These are phyloP conservation scores for Candida neerlandica DNA, from an alignment of 1,139 yeast species.

Conservation along the genomic window DNA sequence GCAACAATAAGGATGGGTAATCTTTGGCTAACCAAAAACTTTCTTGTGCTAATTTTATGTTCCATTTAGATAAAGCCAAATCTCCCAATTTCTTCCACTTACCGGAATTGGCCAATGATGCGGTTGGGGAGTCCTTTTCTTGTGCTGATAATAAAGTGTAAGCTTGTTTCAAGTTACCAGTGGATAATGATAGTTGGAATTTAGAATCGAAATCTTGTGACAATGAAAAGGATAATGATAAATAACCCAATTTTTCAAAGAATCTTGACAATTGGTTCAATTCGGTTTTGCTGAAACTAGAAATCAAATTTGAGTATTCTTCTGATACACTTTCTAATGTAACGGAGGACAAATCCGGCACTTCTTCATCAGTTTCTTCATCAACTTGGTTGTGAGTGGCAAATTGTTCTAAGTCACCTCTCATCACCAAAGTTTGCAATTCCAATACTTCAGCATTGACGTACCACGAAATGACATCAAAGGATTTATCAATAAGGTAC, in stretches of 20 bases:
- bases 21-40: conserved; percentile 83
- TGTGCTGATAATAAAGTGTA: conserved; percentile 62
- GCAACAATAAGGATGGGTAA: conserved; percentile 74
- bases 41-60: conserved; percentile 77
- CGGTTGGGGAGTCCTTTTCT: conserved; percentile 52
- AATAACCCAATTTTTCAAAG: conserved; percentile 88
- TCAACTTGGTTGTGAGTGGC: conserved; percentile 35
- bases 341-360: conserved; percentile 54
- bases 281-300: conserved; percentile 66
- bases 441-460: conserved; percentile 85
- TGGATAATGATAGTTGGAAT: conserved; percentile 69
- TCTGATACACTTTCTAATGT: conserved; percentile 67
- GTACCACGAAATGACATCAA: conserved; percentile 79
- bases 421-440: conserved; percentile 90
- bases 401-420: conserved; percentile 77
- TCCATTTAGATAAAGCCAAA: conserved; percentile 75
- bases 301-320: conserved; percentile 43
- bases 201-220: conserved; percentile 86
- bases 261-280: conserved; percentile 84
- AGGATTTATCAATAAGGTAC: conserved; percentile 87
- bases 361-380: conserved; percentile 42
- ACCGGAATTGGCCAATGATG: conserved; percentile 35
- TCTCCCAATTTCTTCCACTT: conserved; percentile 96
- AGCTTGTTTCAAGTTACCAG: conserved; percentile 69
- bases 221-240: conserved; percentile 77